These are phyloP conservation scores for Penicillium tannophilum DNA, from an alignment of 495 filamentous ascomycete species.

Conservation along the genomic window DNA sequence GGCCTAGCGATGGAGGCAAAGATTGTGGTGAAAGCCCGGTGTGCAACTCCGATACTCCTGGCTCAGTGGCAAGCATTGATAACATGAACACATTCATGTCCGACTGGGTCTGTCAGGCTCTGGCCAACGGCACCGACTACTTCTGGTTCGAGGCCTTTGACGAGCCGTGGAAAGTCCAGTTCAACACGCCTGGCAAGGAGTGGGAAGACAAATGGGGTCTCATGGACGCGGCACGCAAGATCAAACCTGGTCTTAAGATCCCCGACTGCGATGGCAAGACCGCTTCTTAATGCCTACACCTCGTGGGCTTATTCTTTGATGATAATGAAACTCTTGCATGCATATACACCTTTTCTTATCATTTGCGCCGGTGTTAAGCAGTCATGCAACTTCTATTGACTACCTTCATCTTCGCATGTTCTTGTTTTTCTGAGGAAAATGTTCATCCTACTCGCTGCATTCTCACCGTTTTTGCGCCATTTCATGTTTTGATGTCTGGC, in stretches of 20 bases:
- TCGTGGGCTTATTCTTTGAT: conserved; percentile 10
- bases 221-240: conserved; percentile 80
- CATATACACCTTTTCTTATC: conserved; percentile 16
- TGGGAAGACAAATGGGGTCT: conserved; percentile 98
- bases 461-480: neutral
- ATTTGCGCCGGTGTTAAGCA: conserved; percentile 7
- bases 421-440: neutral
- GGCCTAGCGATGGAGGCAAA: conserved; percentile 85
- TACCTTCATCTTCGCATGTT: neutral
- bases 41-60: conserved; percentile 56
- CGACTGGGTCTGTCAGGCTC: conserved; percentile 78
- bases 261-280: conserved; percentile 84
- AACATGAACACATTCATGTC: conserved; percentile 88
- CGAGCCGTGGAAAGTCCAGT: conserved; percentile 88
- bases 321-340: conserved; percentile 27
- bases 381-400: conserved; percentile 1
- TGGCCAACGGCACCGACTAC: conserved; percentile 82
- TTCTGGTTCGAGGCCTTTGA: conserved; percentile 98
- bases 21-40: conserved; percentile 62
- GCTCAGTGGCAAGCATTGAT: conserved; percentile 74
- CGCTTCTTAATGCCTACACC: conserved; percentile 33
- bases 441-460: neutral
- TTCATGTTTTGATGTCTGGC: neutral
- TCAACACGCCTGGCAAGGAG: conserved; percentile 66
- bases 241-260: conserved; percentile 85